Base-by-base conservation (phyloP, 1,284 basidiomycete species). In the Moesziomyces parantarcticus region DNA sequence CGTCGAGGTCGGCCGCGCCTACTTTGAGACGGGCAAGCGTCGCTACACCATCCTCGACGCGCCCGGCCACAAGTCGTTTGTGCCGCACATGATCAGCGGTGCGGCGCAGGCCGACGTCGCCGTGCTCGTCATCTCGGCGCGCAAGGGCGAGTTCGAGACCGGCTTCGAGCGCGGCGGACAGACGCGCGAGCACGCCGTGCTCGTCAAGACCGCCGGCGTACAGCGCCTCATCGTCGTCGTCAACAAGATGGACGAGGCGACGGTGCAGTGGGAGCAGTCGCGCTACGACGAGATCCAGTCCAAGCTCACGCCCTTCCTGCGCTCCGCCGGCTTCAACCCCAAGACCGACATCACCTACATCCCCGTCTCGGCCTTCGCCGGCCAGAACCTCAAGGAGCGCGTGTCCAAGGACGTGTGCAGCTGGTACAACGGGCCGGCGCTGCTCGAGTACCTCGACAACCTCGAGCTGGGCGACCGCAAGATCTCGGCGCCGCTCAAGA, bases 171-270 rank as follows among this genome's bases (percentile, higher is more conserved):
- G 76, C 25, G 81, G 79, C 40, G 82, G 82, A 53, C 82, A 83
- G 74, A 83, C 82, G 50, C 76, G 82, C 21, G 82, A 83, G 75
- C 82, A 83, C 55, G 82, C 78, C 25, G 76, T 83, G 64, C 73
- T 83, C 20, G 81, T 83, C 70, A 83, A 83, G 76, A 83, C 82
- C 7, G 81, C 81, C 11, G 82, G 82, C 68, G 82, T 83, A 29
- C 82, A 83, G 73, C 78, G 76, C 20, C 61, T 83, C 32, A 75
- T 83, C 43, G 77, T 83, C 32, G 82, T 83, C 23, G 74, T 83
- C 50, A 83, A 83, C 75, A 83, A 83, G 77, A 83, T 83, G 82
- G 82, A 83, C 75, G 82, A 83, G 56, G 43, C 75, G 25, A 83
- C 81, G 3, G 81, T 83, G 43, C 59, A 81, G 48, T 83, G 81